Percentiles rank a stretch among this genome's conserved stretches.
These are phyloP conservation scores for Emergomyces africanus DNA, from an alignment of 2,329 filamentous ascomycete species.

Conservation along the genomic window DNA sequence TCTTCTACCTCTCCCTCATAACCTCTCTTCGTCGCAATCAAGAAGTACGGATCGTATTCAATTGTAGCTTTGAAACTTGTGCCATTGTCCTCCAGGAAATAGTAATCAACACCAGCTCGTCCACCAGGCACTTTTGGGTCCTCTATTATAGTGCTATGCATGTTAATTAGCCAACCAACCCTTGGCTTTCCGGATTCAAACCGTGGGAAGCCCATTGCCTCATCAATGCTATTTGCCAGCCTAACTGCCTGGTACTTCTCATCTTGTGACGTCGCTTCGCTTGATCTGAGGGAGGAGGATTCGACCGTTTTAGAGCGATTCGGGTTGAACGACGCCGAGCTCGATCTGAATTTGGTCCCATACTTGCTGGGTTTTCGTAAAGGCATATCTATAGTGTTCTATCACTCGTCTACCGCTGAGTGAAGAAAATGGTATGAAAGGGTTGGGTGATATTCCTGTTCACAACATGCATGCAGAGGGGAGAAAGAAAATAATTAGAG, in stretches of 20 bases:
- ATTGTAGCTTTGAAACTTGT: constrained; percentile 91
- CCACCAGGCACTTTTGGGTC: constrained; percentile 75
- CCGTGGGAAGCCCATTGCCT: constrained; percentile 83
- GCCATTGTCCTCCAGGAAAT: constrained; percentile 85
- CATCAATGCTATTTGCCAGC: constrained; percentile 81
- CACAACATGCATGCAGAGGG: too few relatives aligned
- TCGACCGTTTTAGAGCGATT: constrained; percentile 64
- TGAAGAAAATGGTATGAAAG: neutral
- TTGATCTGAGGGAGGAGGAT: constrained; percentile 56
- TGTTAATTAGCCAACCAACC: constrained; percentile 88
- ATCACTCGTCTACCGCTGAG: neutral
- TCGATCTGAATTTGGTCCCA: constrained; percentile 43
- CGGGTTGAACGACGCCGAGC: constrained; percentile 32
- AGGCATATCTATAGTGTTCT: constrained; percentile 26
- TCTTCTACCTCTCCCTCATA: constrained; percentile 91
- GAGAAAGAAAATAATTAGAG: neutral
- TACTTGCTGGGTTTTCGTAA: constrained; percentile 48
- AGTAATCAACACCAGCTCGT: constrained; percentile 84
- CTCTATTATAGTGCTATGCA: constrained; percentile 76
- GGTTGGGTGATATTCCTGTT: too few relatives aligned
- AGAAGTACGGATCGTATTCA: constrained; percentile 93
- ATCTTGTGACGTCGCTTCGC: constrained; percentile 79
- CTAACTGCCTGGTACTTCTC: constrained; percentile 81
- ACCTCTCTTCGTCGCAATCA: constrained; percentile 79
- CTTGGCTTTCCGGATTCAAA: constrained; percentile 80